Evolutionary conservation across 176 grass and related monocot species (phyloP).

Genomic region (Oryza rufipogon): DNA sequence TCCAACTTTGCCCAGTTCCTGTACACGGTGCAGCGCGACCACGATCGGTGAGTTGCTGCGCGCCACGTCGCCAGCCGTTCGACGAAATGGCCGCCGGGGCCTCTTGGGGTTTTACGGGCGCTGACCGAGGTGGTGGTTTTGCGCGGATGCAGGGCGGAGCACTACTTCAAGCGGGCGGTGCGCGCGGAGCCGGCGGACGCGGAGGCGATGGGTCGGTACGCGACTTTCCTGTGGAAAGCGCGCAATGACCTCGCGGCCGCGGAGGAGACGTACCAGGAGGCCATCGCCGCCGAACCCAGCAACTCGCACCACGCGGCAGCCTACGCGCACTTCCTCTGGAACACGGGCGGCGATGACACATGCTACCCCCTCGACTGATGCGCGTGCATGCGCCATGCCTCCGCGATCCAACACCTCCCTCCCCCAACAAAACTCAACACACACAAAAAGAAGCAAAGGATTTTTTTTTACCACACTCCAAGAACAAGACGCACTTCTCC

Average conservation of each 20-base stretch:
- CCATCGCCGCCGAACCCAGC: constrained; percentile 64
- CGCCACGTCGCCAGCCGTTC: constrained; percentile 1
- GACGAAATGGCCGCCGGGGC: constrained; percentile 1
- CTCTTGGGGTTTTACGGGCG: background rate
- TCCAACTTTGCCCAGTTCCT: constrained; percentile 89
- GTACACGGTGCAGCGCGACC: constrained; percentile 70
- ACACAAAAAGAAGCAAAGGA: background rate
- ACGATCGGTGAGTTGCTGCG: constrained; percentile 57
- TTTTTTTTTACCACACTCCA: background rate
- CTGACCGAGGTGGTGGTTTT: constrained; percentile 29
- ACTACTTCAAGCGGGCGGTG: constrained; percentile 75
- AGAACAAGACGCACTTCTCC: constrained; percentile 3
- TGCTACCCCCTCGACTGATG: constrained; percentile 71
- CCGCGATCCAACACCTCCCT: background rate
- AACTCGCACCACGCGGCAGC: constrained; percentile 69
- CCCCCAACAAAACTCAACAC: constrained; percentile 26
- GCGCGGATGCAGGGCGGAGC: constrained; percentile 65
- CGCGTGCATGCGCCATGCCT: background rate
- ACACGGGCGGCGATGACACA: constrained; percentile 94
- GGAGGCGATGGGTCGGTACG: constrained; percentile 76
- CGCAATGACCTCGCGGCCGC: constrained; percentile 71
- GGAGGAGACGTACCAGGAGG: constrained; percentile 82
- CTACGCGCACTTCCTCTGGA: constrained; percentile 97
- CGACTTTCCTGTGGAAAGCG: constrained; percentile 80
- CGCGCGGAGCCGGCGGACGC: constrained; percentile 61